A percentile compares a stretch with the other conserved stretches of the same genome.
Evolutionary conservation across 208 protist species (phyloP).

Genomic region (Crithidia expoeki): DNA sequence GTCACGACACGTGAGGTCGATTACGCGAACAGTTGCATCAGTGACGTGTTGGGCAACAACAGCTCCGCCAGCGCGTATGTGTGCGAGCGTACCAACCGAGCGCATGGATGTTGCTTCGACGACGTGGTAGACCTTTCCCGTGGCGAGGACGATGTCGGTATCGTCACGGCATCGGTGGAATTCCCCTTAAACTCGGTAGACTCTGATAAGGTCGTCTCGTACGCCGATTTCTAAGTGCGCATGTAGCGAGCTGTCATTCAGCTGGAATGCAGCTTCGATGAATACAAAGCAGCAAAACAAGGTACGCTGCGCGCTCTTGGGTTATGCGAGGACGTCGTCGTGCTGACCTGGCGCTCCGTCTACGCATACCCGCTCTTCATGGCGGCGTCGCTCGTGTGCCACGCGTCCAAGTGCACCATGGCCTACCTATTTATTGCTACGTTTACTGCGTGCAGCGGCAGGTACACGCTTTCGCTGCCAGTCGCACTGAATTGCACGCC

Average conservation of each 20-base stretch:
- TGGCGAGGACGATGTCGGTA: not conserved
- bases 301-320: not conserved
- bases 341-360: slow-evolving; percentile 10
- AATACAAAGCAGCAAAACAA: not conserved
- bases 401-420: slow-evolving; percentile 13
- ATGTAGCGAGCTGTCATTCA: slow-evolving; percentile 3
- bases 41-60: slow-evolving; percentile 7
- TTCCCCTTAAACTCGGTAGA: not conserved
- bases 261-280: not conserved
- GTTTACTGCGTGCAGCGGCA: not conserved
- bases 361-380: slow-evolving; percentile 20
- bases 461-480: slow-evolving; percentile 5
- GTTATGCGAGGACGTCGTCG: not conserved
- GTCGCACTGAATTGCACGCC: not conserved
- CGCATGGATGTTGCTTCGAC: slow-evolving; percentile 5
- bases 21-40: not conserved
- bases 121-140: not conserved
- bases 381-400: not conserved
- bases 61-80: slow-evolving; percentile 21
- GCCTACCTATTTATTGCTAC: not conserved
- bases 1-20: not conserved
- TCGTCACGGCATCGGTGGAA: slow-evolving; percentile 1
- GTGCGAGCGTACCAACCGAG: slow-evolving; percentile 14
- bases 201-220: not conserved
- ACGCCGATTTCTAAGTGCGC: not conserved